Evolutionary conservation across 768 basidiomycete genomes (phyloP).

Genomic region (Suillus plorans): DNA sequence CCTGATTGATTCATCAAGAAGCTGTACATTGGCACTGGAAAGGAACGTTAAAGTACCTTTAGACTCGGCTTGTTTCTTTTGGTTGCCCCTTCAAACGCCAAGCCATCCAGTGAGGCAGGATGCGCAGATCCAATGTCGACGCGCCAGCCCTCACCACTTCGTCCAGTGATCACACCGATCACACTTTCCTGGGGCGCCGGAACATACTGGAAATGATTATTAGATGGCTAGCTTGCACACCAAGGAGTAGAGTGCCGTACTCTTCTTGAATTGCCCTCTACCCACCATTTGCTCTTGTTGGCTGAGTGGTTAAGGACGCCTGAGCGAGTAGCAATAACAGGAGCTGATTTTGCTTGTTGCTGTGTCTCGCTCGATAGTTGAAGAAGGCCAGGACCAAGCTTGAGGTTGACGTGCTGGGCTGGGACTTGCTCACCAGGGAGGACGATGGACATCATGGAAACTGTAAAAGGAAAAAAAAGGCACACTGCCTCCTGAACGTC

Average conservation of each 20-base stretch:
- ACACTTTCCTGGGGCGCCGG: constrained; percentile 90
- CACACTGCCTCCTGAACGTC: neutral
- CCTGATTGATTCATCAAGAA: constrained; percentile 42
- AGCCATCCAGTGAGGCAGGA: constrained; percentile 77
- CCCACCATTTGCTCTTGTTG: constrained; percentile 83
- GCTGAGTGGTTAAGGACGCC: constrained; percentile 67
- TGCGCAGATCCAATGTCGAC: constrained; percentile 94
- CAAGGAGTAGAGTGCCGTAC: constrained; percentile 51
- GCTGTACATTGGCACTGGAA: constrained; percentile 9
- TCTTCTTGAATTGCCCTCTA: constrained; percentile 82
- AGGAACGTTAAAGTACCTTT: constrained; percentile 52
- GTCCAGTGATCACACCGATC: constrained; percentile 76
- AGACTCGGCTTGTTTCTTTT: constrained; percentile 93
- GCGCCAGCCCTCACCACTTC: constrained; percentile 86
- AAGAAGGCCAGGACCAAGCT: constrained; percentile 81
- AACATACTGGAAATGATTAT: constrained; percentile 62
- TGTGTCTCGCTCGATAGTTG: constrained; percentile 43
- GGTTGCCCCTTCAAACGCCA: constrained; percentile 95
- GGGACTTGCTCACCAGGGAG: constrained; percentile 82
- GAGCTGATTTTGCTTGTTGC: constrained; percentile 19
- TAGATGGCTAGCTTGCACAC: neutral
- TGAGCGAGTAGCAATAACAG: constrained; percentile 62
- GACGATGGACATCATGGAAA: constrained; percentile 59
- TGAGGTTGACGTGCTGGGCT: constrained; percentile 75
- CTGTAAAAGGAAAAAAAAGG: constrained; percentile 13